Conservation (phyloP, 345 rosid genomes). For the Cardamine chenopodiifolia region DNA sequence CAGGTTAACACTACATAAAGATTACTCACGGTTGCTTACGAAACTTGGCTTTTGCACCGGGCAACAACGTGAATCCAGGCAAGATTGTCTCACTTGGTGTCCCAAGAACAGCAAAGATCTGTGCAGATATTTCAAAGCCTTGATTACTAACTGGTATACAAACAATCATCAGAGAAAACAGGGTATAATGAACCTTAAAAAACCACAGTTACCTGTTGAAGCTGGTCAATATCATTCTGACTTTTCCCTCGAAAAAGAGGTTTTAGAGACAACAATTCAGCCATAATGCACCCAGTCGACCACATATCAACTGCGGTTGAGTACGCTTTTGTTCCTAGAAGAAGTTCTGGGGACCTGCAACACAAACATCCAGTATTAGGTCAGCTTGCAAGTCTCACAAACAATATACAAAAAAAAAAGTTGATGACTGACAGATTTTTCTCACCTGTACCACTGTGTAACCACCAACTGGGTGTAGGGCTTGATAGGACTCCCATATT, state of each 20-base stretch:
- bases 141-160: slow-evolving; percentile 6
- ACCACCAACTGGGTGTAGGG: slow-evolving; percentile 80
- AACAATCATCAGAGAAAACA: slow-evolving; percentile 10
- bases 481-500: slow-evolving; percentile 79
- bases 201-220: slow-evolving; percentile 58
- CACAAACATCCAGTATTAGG: background rate
- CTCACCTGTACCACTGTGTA: slow-evolving; percentile 87
- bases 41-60: slow-evolving; percentile 74
- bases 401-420: background rate
- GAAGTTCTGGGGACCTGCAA: slow-evolving; percentile 85
- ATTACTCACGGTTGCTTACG: slow-evolving; percentile 64
- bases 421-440: background rate
- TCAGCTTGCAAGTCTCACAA: slow-evolving; percentile 24
- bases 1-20: background rate
- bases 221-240: slow-evolving; percentile 64
- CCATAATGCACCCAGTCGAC: slow-evolving; percentile 96
- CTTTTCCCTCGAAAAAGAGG: slow-evolving; percentile 72
- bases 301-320: slow-evolving; percentile 95
- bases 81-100: slow-evolving; percentile 70
- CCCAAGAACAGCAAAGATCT: slow-evolving; percentile 82
- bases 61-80: slow-evolving; percentile 68
- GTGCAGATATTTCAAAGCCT: slow-evolving; percentile 27
- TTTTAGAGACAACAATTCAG: slow-evolving; percentile 67
- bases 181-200: background rate
- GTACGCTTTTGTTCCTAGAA: slow-evolving; percentile 73